These are phyloP conservation scores for Climacium dendroides DNA, from an alignment of 225 moss, liverwort and hornwort species.

Conservation along the genomic window DNA sequence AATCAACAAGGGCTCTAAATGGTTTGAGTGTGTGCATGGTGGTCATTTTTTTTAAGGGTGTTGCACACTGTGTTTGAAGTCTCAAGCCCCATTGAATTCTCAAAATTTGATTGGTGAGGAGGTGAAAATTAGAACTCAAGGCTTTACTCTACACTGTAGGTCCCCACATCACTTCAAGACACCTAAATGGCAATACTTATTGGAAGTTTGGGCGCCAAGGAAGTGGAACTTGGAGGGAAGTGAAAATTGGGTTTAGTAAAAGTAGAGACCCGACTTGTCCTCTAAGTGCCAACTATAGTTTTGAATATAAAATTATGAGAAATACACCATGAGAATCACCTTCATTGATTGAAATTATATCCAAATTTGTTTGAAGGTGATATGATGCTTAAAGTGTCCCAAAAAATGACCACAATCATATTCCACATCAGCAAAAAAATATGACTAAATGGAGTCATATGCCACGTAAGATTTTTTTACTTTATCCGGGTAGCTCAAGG, in stretches of 20 bases:
- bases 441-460: too few species aligned
- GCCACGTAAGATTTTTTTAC: too few species aligned
- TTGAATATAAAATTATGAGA: background rate
- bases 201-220: rapidly evolving
- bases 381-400: background rate
- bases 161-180: background rate
- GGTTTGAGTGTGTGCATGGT: background rate
- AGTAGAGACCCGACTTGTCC: rapidly evolving
- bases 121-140: background rate
- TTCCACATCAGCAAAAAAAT: too few species aligned
- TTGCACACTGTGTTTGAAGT: rapidly evolving
- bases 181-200: background rate
- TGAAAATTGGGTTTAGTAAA: rapidly evolving
- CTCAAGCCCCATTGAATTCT: background rate
- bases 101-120: background rate
- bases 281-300: background rate
- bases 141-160: rapidly evolving
- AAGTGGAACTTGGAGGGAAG: background rate
- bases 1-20: background rate
- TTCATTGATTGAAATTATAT: rapidly evolving
- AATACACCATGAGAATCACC: rapidly evolving
- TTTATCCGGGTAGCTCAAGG: too few species aligned
- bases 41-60: too few species aligned
- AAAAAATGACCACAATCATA: too few species aligned
- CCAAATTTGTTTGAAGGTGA: rapidly evolving